Evolutionary conservation across 176 grass and related monocot species (phyloP), one percentile per base, ranked within the genome.

Genomic region (Thinopyrum elongatum): DNA sequence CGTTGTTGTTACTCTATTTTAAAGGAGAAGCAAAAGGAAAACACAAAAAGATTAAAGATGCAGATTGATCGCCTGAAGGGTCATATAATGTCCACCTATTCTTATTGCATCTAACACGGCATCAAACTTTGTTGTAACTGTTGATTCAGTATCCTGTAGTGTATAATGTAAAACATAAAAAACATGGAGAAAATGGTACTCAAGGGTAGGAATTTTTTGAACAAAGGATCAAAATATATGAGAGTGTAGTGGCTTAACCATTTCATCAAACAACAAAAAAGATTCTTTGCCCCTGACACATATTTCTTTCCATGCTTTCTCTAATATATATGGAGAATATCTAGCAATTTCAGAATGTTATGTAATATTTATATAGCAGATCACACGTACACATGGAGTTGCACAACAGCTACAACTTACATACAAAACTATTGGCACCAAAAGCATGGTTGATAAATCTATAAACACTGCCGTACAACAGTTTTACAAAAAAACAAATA

Each of bases 31-130:
- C 30, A 77, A 26, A 34, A 63, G 5, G 60, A 22, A 78, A 75
- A 22, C 14, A 9, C 21, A 15, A 65, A 69, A 84, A 23, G 41
- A 36, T 36, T 8, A 36, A 6, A 85, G 38, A 41, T 74, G 46
- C 38, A 74, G 23, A 53, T 84, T 61, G 21, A 84, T 79, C 66
- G 95, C 95, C 93, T 98, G 95, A 87, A 95, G 95, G 64, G 93
- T 98, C 93, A 98, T 98, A 84, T 93, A 98, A 65, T 98, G 81
- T 80, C 95, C 95, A 35, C 95, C 91, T 79, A 87, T 36, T 59
- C 95, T 93, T 78, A 98, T 98, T 63, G 95, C 92, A 88, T 98
- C 95, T 74, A 98, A 86, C 88, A 95, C 91, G 66, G 86, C 93
- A 92, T 95, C 93, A 87, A 95, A 98, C 76, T 90, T 89, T 61